These are phyloP conservation scores for Neurospora pannonica DNA, from an alignment of 495 filamentous ascomycete genomes.

Conservation along the genomic window DNA sequence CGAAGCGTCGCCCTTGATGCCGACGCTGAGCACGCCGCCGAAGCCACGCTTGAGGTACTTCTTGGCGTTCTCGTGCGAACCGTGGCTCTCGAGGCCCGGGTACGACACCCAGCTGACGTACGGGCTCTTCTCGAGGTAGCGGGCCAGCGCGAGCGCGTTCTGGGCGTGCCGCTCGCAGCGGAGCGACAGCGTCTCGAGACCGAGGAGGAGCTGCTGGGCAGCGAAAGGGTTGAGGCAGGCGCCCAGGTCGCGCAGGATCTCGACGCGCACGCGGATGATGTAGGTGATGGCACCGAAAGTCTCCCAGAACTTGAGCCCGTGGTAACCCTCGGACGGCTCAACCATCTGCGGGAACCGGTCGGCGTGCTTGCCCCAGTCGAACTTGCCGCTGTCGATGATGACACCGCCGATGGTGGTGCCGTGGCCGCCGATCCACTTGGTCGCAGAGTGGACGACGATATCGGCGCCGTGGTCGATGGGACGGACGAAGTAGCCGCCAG, in stretches of 20 bases:
- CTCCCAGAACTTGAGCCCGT: conserved; percentile 96
- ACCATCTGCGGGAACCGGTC: conserved; percentile 89
- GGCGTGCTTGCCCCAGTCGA: conserved; percentile 88
- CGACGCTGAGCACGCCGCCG: conserved; percentile 87
- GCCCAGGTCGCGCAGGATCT: conserved; percentile 86
- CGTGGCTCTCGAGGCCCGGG: conserved; percentile 76
- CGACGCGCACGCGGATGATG: conserved; percentile 63
- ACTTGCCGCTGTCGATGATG: conserved; percentile 86
- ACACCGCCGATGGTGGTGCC: conserved; percentile 92
- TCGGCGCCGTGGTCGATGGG: conserved; percentile 92
- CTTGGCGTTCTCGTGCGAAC: conserved; percentile 72
- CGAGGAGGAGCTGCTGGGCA: conserved; percentile 87
- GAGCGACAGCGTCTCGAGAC: conserved; percentile 83
- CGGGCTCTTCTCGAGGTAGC: conserved; percentile 74
- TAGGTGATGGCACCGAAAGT: conserved; percentile 83
- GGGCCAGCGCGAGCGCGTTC: conserved; percentile 74
- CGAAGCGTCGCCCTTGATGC: conserved; percentile 76
- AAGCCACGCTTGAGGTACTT: conserved; percentile 83
- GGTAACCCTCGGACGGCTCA: conserved; percentile 87
- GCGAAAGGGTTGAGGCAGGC: conserved; percentile 82
- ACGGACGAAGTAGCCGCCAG: conserved; percentile 81
- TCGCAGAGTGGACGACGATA: conserved; percentile 91
- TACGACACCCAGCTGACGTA: conserved; percentile 93
- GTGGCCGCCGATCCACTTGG: conserved; percentile 98
- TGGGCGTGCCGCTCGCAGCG: conserved; percentile 78